phyloP scores from a whole-genome alignment of 495 filamentous ascomycete species.

The Penicillium diatomitis region DNA sequence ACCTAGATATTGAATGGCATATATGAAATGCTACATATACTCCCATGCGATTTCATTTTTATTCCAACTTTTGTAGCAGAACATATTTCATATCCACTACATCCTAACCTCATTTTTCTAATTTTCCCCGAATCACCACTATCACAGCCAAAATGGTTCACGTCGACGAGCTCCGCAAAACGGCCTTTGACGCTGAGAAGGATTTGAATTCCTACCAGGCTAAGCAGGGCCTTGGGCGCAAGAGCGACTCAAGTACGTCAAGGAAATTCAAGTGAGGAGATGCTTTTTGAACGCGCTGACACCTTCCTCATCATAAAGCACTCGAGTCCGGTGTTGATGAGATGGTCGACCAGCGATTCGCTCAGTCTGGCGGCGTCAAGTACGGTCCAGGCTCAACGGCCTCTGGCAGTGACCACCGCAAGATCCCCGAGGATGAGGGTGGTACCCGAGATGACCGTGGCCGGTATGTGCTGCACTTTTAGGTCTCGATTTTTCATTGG shows the following conservation, averaged over 20 bases:
- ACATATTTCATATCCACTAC: too few relatives aligned
- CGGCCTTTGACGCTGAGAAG: slow-evolving; percentile 37
- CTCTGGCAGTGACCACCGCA: slow-evolving; percentile 42
- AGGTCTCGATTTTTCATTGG: too few relatives aligned
- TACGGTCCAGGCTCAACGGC: slow-evolving; percentile 39
- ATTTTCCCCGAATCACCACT: neutral
- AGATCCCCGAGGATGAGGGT: slow-evolving; percentile 43
- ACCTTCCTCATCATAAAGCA: slow-evolving; percentile 19
- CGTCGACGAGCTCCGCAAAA: slow-evolving; percentile 27
- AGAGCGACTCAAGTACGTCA: slow-evolving; percentile 40
- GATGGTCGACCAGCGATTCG: slow-evolving; percentile 35
- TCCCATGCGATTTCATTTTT: neutral
- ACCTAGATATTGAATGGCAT: neutral
- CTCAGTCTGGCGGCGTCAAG: slow-evolving; percentile 28
- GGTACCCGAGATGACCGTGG: slow-evolving; percentile 39
- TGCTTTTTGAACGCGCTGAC: neutral
- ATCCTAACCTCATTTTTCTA: neutral
- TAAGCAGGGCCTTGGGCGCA: slow-evolving; percentile 35
- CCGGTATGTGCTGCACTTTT: slow-evolving; percentile 16
- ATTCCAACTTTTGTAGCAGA: too few relatives aligned
- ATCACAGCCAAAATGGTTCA: slow-evolving; percentile 21
- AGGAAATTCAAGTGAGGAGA: neutral
- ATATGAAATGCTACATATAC: neutral
- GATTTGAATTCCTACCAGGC: slow-evolving; percentile 46
- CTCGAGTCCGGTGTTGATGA: slow-evolving; percentile 46